Evolutionary conservation across 371 early-diverging fungal species (phyloP).

Genomic region (Dentiscutata heterogama): DNA sequence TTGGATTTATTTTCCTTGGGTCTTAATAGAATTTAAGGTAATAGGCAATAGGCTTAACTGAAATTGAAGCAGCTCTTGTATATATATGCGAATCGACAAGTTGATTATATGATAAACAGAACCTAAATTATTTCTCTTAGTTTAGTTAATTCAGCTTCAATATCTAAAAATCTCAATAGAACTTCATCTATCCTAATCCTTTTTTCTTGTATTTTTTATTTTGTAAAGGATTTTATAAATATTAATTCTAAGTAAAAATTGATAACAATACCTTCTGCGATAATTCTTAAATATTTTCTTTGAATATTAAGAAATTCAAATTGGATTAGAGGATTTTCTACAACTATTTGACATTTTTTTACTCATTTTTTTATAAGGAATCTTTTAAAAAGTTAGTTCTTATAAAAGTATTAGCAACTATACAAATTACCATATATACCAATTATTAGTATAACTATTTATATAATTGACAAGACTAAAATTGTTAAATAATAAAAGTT

Average conservation of each 20-base stretch:
- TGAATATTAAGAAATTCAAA: neutral
- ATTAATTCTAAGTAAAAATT: too few relatives aligned
- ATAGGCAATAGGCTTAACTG: too few relatives aligned
- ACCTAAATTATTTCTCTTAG: too few relatives aligned
- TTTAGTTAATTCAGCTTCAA: too few relatives aligned
- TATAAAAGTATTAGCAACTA: conserved; percentile 31
- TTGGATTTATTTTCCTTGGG: too few relatives aligned
- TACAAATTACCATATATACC: neutral
- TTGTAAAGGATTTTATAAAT: neutral
- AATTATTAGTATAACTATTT: too few relatives aligned
- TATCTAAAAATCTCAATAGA: neutral
- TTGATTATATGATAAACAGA: too few relatives aligned
- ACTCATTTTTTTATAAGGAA: neutral
- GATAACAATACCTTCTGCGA: neutral
- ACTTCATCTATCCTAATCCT: neutral
- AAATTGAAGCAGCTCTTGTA: too few relatives aligned
- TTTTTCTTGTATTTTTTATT: neutral
- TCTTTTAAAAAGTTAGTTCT: conserved; percentile 17
- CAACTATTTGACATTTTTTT: neutral
- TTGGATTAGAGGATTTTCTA: neutral
- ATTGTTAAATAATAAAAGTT: neutral
- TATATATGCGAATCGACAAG: too few relatives aligned
- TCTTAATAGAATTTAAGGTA: too few relatives aligned
- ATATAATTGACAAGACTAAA: too few relatives aligned
- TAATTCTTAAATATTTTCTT: neutral